Percentiles rank a stretch among this genome's conserved stretches.
Conservation (phyloP, 176 grass and related monocot species). For the Saccharum spontaneum region DNA sequence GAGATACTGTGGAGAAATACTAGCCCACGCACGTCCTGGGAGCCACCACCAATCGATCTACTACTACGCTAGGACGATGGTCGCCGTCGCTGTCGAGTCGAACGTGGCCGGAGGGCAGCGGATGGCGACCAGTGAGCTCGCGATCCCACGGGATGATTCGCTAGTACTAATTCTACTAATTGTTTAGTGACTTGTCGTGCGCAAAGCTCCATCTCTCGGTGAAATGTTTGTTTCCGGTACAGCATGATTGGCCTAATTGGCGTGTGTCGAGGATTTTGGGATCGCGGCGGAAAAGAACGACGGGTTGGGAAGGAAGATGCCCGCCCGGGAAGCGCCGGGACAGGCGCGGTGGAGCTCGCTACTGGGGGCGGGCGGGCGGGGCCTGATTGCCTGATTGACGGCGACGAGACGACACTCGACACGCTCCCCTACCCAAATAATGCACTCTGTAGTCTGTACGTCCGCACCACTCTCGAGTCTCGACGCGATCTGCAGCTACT, state of each 20-base stretch:
- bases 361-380: conserved; percentile 28
- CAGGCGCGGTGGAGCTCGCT: conserved; percentile 37
- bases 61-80: too few relatives aligned
- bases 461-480: too few relatives aligned
- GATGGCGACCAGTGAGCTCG: conserved; percentile 26
- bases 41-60: too few relatives aligned
- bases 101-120: conserved; percentile 15
- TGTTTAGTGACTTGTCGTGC: background rate
- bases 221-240: too few relatives aligned
- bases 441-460: background rate
- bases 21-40: background rate
- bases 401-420: background rate
- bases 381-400: background rate
- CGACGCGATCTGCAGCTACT: background rate
- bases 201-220: background rate
- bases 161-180: background rate
- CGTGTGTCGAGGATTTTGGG: too few relatives aligned
- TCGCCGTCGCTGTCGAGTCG: background rate
- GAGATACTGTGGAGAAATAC: background rate
- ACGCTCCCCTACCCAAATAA: background rate
- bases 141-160: background rate
- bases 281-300: background rate
- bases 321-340: background rate
- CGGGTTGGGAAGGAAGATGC: background rate
- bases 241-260: too few relatives aligned